phyloP scores from a whole-genome alignment of 805 yeast genomes.

The Kodamaea kaohsiungensis region DNA sequence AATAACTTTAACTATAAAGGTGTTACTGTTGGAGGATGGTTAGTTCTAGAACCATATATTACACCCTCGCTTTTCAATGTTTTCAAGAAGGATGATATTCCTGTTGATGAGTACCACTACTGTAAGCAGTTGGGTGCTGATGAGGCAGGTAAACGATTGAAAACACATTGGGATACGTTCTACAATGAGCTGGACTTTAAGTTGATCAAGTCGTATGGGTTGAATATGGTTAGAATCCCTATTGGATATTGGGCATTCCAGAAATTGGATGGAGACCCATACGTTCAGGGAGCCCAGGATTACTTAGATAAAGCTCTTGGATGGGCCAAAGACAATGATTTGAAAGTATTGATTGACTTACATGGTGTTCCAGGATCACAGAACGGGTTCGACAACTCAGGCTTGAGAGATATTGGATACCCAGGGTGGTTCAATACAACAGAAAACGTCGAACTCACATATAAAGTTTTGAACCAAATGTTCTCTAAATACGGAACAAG shows the following conservation, averaged over 20 bases:
- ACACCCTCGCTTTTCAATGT: slow-evolving; percentile 61
- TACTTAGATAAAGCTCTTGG: slow-evolving; percentile 64
- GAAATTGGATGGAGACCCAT: slow-evolving; percentile 53
- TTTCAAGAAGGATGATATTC: slow-evolving; percentile 39
- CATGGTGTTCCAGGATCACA: slow-evolving; percentile 87
- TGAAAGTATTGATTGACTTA: slow-evolving; percentile 73
- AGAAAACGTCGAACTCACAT: slow-evolving; percentile 28
- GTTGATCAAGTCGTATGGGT: slow-evolving; percentile 51
- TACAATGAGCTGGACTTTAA: slow-evolving; percentile 59
- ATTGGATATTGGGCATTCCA: slow-evolving; percentile 82
- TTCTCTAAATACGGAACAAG: slow-evolving; percentile 37
- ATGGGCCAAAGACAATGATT: slow-evolving; percentile 62
- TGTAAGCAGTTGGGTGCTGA: slow-evolving; percentile 50
- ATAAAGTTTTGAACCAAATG: slow-evolving; percentile 33
- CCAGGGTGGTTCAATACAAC: slow-evolving; percentile 38
- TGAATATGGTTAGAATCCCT: slow-evolving; percentile 74
- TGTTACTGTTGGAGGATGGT: slow-evolving; percentile 71
- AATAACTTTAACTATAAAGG: slow-evolving; percentile 31
- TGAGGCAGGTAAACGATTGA: slow-evolving; percentile 43
- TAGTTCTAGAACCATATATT: slow-evolving; percentile 68
- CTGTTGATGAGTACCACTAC: slow-evolving; percentile 62
- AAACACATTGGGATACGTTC: slow-evolving; percentile 58
- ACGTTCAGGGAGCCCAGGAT: slow-evolving; percentile 62
- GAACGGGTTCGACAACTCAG: slow-evolving; percentile 84
- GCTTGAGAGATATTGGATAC: slow-evolving; percentile 49